Evolutionary conservation across 768 basidiomycete genomes (phyloP).

Genomic region (Trametes punicea): DNA sequence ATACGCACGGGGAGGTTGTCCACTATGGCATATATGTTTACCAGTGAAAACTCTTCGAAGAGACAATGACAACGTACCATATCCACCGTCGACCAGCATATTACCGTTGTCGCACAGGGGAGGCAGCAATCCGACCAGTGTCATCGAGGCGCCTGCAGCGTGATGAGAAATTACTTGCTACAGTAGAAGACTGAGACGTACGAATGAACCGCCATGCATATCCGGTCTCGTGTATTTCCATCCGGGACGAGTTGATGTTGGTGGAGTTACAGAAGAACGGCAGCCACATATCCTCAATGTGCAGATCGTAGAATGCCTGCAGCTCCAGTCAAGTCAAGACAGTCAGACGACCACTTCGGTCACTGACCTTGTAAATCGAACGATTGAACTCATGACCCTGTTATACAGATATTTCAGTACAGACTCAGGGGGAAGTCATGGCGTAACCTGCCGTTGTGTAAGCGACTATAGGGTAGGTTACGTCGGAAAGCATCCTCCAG

Average conservation of each 20-base stretch:
- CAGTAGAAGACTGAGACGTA: slow-evolving; percentile 28
- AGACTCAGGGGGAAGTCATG: slow-evolving; percentile 3
- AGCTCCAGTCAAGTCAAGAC: slow-evolving; percentile 6
- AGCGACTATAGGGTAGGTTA: slow-evolving; percentile 88
- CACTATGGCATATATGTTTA: slow-evolving; percentile 42
- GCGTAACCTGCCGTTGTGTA: slow-evolving; percentile 72
- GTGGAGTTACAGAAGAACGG: slow-evolving; percentile 98
- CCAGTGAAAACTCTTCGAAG: background rate
- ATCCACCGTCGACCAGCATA: slow-evolving; percentile 88
- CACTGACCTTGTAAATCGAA: slow-evolving; percentile 81
- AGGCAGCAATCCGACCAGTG: slow-evolving; percentile 89
- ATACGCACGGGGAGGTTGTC: slow-evolving; percentile 82
- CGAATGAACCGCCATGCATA: slow-evolving; percentile 96
- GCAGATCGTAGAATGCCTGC: slow-evolving; percentile 88
- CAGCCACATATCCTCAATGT: slow-evolving; percentile 98
- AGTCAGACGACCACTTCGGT: background rate
- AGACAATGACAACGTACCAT: slow-evolving; percentile 48
- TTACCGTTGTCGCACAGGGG: slow-evolving; percentile 93
- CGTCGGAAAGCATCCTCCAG: slow-evolving; percentile 90
- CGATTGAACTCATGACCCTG: slow-evolving; percentile 96
- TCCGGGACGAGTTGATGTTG: slow-evolving; percentile 91
- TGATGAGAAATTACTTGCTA: background rate
- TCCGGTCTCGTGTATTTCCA: slow-evolving; percentile 98
- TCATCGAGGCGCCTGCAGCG: slow-evolving; percentile 87
- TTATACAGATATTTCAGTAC: background rate